A percentile compares a stretch with the other conserved stretches of the same genome.
phyloP scores from a whole-genome alignment of 2,329 filamentous ascomycete genomes.

The Fusarium bactridioides region DNA sequence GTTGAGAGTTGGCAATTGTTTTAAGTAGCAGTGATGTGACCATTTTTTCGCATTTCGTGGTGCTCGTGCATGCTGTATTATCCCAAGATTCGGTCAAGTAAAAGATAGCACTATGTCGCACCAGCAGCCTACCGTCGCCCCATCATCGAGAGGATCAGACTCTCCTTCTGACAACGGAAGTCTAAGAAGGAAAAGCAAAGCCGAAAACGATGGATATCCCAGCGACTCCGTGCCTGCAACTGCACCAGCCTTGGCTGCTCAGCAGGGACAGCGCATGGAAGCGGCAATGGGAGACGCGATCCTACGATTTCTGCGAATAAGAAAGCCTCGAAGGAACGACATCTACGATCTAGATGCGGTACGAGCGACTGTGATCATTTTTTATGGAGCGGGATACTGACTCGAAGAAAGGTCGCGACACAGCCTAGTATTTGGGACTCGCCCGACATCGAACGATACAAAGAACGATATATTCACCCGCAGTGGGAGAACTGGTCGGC shows the following conservation, averaged over 20 bases:
- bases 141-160: not conserved
- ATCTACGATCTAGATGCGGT: constrained; percentile 39
- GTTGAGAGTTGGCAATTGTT: fast-evolving
- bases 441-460: constrained; percentile 47
- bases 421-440: constrained; percentile 51
- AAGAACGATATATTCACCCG: constrained; percentile 46
- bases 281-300: constrained; percentile 44
- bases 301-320: constrained; percentile 45
- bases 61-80: too few relatives aligned
- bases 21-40: not conserved
- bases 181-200: not conserved
- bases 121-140: not conserved
- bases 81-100: not conserved
- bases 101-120: not conserved
- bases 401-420: constrained; percentile 42
- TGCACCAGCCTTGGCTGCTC: constrained; percentile 37
- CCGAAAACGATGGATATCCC: not conserved
- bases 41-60: not conserved
- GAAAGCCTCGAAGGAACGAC: constrained; percentile 41
- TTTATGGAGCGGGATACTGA: constrained; percentile 8
- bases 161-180: not conserved
- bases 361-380: fast-evolving
- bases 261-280: constrained; percentile 43
- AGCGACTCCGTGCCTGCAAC: not conserved
- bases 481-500: constrained; percentile 48